Evolutionary conservation across 306 rosid species (phyloP).

Genomic region (Clitoria ternatea): DNA sequence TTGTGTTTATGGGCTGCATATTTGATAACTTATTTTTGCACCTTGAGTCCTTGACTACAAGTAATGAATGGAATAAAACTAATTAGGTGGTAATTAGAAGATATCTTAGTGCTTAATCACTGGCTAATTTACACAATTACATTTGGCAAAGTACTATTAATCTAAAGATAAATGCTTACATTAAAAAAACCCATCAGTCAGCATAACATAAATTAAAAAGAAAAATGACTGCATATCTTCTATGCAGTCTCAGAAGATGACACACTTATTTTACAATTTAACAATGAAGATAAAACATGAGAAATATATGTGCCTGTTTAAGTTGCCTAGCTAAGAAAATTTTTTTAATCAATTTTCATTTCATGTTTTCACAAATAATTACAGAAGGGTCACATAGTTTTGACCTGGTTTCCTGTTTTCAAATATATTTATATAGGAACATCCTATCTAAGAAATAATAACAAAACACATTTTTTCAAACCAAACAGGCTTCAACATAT

Average conservation of each 20-base stretch:
- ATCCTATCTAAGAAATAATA: too few relatives aligned
- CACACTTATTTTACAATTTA: too few relatives aligned
- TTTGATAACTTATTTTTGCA: background rate
- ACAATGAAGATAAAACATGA: background rate
- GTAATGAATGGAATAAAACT: background rate
- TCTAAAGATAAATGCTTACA: constrained; percentile 9
- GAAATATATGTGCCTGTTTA: background rate
- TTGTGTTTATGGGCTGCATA: background rate
- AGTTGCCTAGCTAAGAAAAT: too few relatives aligned
- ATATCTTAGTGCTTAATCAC: background rate
- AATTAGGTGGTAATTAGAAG: background rate
- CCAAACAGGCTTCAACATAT: background rate
- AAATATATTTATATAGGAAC: too few relatives aligned
- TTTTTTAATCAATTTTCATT: too few relatives aligned
- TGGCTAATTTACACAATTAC: background rate
- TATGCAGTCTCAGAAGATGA: background rate
- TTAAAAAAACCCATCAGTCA: background rate
- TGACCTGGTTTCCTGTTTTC: too few relatives aligned
- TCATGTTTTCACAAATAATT: too few relatives aligned
- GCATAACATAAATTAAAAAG: background rate
- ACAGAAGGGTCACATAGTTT: too few relatives aligned
- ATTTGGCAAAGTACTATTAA: background rate
- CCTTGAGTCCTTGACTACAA: background rate
- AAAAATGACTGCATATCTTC: background rate
- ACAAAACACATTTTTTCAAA: too few relatives aligned